Conservation (phyloP, 768 basidiomycete genomes). For the Piloderma croceum region DNA sequence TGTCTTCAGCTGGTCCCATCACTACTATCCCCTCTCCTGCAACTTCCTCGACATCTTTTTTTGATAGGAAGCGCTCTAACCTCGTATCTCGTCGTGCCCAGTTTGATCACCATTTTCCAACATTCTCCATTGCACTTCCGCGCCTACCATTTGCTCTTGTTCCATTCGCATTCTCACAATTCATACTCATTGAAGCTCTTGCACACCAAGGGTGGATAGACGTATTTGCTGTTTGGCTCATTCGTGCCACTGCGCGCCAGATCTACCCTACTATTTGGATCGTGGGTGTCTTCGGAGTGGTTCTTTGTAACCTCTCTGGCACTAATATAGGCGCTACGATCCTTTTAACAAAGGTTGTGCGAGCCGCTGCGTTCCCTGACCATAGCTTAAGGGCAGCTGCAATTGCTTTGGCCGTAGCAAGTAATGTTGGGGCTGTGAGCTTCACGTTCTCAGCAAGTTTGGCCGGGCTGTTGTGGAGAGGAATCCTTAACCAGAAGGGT, state of each 20-base stretch:
- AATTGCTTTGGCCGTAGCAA: constrained; percentile 75
- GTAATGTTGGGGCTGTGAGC: constrained; percentile 87
- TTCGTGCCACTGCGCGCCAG: constrained; percentile 35
- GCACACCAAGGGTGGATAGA: constrained; percentile 82
- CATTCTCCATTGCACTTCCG: constrained; percentile 56
- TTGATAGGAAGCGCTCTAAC: neutral
- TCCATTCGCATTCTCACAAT: constrained; percentile 91
- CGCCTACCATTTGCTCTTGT: constrained; percentile 77
- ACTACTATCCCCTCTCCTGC: no score
- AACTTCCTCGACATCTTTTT: neutral
- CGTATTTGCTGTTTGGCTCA: constrained; percentile 69
- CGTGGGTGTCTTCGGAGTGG: constrained; percentile 64
- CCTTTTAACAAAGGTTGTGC: constrained; percentile 75
- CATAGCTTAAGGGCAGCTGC: constrained; percentile 49
- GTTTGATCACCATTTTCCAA: constrained; percentile 58
- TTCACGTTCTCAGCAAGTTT: constrained; percentile 86
- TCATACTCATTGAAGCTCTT: constrained; percentile 87
- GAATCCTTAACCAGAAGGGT: constrained; percentile 68
- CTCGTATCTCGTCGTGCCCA: neutral
- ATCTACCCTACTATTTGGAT: constrained; percentile 55
- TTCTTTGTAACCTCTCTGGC: constrained; percentile 77
- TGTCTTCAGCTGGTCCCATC: no score
- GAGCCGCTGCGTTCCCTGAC: constrained; percentile 37
- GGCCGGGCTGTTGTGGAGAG: constrained; percentile 80
- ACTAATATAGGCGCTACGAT: constrained; percentile 93